Evolutionary conservation across 2,329 filamentous ascomycete species (phyloP).

Genomic region (Apiospora saccharicola): DNA sequence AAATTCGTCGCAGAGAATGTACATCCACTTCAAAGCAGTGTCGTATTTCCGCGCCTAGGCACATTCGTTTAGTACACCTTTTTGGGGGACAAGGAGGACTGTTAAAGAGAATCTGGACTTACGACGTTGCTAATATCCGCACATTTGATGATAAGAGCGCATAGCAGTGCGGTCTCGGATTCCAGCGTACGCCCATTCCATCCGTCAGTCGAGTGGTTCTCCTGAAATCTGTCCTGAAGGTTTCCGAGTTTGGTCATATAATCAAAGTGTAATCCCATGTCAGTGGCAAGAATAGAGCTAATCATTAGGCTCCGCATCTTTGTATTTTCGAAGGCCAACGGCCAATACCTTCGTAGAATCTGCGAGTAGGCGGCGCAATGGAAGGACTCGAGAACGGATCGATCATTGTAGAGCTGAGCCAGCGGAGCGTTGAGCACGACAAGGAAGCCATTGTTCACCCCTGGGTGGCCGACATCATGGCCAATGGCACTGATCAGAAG

Average conservation of each 20-base stretch:
- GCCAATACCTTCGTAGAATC: conserved; percentile 93
- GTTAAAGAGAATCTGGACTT: conserved; percentile 50
- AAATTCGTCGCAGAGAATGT: conserved; percentile 94
- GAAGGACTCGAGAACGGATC: conserved; percentile 95
- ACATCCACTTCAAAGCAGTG: conserved; percentile 87
- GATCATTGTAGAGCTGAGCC: conserved; percentile 95
- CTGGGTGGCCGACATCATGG: conserved; percentile 96
- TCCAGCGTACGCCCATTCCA: conserved; percentile 82
- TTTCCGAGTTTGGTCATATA: conserved; percentile 92
- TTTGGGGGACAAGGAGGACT: background rate
- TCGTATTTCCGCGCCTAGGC: conserved; percentile 81
- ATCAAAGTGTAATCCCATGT: conserved; percentile 96
- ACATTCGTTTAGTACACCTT: conserved; percentile 25
- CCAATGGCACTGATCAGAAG: conserved; percentile 95
- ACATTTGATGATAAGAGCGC: conserved; percentile 94
- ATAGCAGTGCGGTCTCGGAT: conserved; percentile 81
- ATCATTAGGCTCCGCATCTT: conserved; percentile 92
- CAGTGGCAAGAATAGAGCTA: conserved; percentile 94
- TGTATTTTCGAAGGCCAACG: conserved; percentile 77
- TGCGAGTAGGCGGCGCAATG: conserved; percentile 98
- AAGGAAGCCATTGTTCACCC: conserved; percentile 97
- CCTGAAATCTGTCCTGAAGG: conserved; percentile 78
- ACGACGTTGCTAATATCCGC: conserved; percentile 99
- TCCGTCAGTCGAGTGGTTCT: conserved; percentile 69
- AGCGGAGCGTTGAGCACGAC: conserved; percentile 90